Evolutionary conservation across 83 land plant genomes (phyloP).

Genomic region (Picea mariana): DNA sequence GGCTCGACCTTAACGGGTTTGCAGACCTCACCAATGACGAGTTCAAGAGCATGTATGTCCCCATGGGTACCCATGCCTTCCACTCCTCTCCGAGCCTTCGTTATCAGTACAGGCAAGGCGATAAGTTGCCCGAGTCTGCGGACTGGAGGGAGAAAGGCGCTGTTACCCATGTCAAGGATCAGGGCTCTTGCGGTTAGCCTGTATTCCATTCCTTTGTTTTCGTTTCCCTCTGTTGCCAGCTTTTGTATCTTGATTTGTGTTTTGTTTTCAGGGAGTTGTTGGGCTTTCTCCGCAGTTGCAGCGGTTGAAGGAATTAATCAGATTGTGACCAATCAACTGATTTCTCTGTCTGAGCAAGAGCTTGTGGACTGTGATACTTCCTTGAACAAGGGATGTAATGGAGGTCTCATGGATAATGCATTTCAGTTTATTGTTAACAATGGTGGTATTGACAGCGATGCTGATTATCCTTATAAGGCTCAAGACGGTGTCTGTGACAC

Average conservation of each 20-base stretch:
- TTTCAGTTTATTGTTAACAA: conserved; percentile 22
- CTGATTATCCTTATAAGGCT: background rate
- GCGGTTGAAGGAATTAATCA: conserved; percentile 52
- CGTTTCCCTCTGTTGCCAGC: too few species aligned
- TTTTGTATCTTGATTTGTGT: too few species aligned
- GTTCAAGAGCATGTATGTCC: conserved; percentile 36
- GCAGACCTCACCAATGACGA: conserved; percentile 84
- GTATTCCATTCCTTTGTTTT: too few species aligned
- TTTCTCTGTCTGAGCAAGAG: conserved; percentile 55
- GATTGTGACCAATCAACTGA: conserved; percentile 27
- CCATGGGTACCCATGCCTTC: conserved; percentile 6
- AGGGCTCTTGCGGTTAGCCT: conserved; percentile 43
- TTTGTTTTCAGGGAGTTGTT: conserved; percentile 28
- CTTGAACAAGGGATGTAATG: conserved; percentile 4
- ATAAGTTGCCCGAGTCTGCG: conserved; percentile 31
- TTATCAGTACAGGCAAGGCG: conserved; percentile 25
- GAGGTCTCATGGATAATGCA: conserved; percentile 14
- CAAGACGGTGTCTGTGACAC: background rate
- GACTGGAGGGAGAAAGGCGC: conserved; percentile 75
- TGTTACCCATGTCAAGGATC: conserved; percentile 60
- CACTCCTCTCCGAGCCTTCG: background rate
- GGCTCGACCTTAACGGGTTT: conserved; percentile 60
- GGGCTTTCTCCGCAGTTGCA: conserved; percentile 55
- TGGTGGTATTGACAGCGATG: conserved; percentile 16
- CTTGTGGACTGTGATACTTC: conserved; percentile 51